phyloP scores from a whole-genome alignment of 768 basidiomycete species.

The Macrolepiota albuminosa region DNA sequence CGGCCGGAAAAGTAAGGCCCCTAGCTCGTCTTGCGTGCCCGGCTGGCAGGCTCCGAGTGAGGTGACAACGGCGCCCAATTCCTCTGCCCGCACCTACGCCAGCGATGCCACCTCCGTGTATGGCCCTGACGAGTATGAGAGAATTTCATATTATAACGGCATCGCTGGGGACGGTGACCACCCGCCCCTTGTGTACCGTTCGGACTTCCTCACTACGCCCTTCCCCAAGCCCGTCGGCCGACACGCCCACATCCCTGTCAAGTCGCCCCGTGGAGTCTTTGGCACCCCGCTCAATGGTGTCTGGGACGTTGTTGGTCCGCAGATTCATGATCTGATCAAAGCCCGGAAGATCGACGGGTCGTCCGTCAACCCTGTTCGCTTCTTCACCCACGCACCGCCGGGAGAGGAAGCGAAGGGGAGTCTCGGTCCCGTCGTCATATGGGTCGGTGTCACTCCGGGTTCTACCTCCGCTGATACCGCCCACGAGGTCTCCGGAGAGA shows the following conservation, averaged over 20 bases:
- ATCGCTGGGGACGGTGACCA: constrained; percentile 23
- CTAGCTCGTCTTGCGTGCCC: too few relatives aligned
- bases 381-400: constrained; percentile 24
- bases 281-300: constrained; percentile 33
- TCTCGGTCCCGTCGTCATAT: constrained; percentile 31
- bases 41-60: too few relatives aligned
- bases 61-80: neutral
- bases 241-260: constrained; percentile 24
- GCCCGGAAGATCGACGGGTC: constrained; percentile 7
- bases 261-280: constrained; percentile 36
- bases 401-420: constrained; percentile 23
- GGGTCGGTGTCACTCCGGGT: constrained; percentile 29
- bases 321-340: constrained; percentile 32
- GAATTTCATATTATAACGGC: constrained; percentile 27
- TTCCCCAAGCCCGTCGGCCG: constrained; percentile 26
- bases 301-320: constrained; percentile 35
- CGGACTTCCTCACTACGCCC: constrained; percentile 20
- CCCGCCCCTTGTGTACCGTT: constrained; percentile 31
- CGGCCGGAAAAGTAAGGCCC: too few relatives aligned
- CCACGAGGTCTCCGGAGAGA: constrained; percentile 28
- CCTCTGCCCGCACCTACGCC: too few relatives aligned
- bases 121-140: constrained; percentile 24
- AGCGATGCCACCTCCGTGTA: constrained; percentile 12
- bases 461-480: constrained; percentile 32
- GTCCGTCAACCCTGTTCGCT: constrained; percentile 24